Base-by-base conservation (phyloP, 768 basidiomycete genomes). In the Phlebiopsis gigantea region DNA sequence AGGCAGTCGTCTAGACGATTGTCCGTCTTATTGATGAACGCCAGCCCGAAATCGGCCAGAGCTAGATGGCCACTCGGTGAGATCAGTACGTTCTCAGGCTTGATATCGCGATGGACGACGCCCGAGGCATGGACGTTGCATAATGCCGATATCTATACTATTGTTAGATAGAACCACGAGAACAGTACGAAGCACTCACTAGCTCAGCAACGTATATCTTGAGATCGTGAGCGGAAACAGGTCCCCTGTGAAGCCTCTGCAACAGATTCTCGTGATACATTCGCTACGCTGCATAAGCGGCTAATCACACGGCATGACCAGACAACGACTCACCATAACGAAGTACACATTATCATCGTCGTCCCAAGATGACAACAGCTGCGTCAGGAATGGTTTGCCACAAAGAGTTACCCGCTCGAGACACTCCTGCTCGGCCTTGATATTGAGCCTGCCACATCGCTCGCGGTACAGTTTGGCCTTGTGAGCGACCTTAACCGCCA, bases 61-160 rank as follows among this genome's bases (percentile, higher is more conserved):
- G 59, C 59, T 45, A 60, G 9, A n/a, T 60, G 58, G 1, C 62
- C 64, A 39, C 41, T 49, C 2, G 55, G 59, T 1, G 42, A 19
- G 46, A 69, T 53, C 5, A 83, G 73, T 53, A 83, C 72, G 67
- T 82, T 82, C 63, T 81, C 79, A 17, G 80, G 80, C 71, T 82
- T 83, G 60, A 83, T 71, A 69, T 82, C 81, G 14, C 81, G 73
- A 64, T 83, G 82, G 29, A 83, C 78, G 61, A 82, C 81, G 34
- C 76, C 71, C 61, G 77, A 77, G 21, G 70, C 72, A 65, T 83
- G 82, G 24, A 83, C 69, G 19, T 48, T 49, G 25, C 9, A 8
- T 19, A 58, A 19, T 19, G 56, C 57, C 6, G 46, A 21, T 9
- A 57, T 30, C 55, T 49, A 10, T 14, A 9, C 12, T 34, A 39